Evolutionary conservation across 2,329 filamentous ascomycete genomes (phyloP), one percentile per base, ranked within the genome.

Genomic region (Alternaria novae-zelandiae): DNA sequence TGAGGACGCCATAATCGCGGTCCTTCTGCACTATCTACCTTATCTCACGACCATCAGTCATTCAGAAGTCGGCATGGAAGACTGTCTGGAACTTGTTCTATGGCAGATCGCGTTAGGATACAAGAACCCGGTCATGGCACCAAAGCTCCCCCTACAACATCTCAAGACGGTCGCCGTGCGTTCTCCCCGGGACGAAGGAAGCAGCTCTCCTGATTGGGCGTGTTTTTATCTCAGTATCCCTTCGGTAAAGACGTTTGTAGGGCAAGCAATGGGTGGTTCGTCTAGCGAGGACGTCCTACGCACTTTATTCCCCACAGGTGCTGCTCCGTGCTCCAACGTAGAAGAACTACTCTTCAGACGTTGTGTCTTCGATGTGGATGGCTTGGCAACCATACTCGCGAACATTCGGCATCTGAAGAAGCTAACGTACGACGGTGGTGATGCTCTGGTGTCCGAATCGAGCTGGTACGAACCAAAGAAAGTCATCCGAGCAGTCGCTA

Each of bases 21-120:
- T 72, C 15, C 25, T 72, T 25, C 30, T 69, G 41, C 66, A 72
- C 21, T 20, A 70, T 36, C 54, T 63, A 5, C 65, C 65, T 17
- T 53, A 36, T n/a, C 57, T 71, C 3, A 60, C 44, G 20, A 59
- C 54, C 4, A 58, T 72, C 10, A 57, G 62, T 17, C 57, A 69
- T 51, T 66, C 66, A 5, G 60, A 57, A 7, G 15, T 44, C 32
- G 11, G 4, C 4, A 25, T 44, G 23, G 23, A 26, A 4, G 28
- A 36, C 5, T 55, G 44, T 26, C 49, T 72, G 7, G 13, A 50
- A 7, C 7, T 21, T 0, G 50, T 64, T 23, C 28, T 68, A 45
- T 43, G 45, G 6, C 21, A 46, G 6, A 47, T 67, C 13, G 66
- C 66, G 7, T 20, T 21, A 43, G 57, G 45, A 13, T 69, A 69